Evolutionary conservation across 345 rosid species (phyloP), one percentile per base, ranked within the genome.

Genomic region (Boechera retrofracta): DNA sequence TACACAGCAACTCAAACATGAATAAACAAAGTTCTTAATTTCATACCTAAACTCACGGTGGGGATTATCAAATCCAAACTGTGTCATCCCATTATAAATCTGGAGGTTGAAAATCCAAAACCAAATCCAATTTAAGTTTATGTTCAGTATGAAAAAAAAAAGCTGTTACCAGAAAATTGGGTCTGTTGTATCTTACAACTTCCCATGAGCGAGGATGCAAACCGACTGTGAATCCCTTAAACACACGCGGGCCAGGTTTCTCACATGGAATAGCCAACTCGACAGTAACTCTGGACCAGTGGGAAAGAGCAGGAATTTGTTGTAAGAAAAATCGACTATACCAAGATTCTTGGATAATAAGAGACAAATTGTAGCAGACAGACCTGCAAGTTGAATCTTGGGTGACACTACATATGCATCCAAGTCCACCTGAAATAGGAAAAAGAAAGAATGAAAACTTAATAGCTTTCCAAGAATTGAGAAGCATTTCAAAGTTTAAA

Each of bases 151-250:
- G 10, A 7, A 52, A 64, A 21, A 21, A 21, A 62, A 15, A 64
- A 35, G 18, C 33, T 38, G 33, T 9, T 16, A 36, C 10, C 51
- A 82, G 51, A 18, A 71, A 38, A 28, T n/a, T 64, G 64, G 31
- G 8, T 35, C 4, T 73, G 35, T 3, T 5, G 0, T 41, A 87
- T 59, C 98, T 81, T 86, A 94, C 98, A 77, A 95, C 82, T 85
- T 95, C 99, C 92, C 92, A 89, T 31, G 99, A 89, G 69, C 91
- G 86, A 29, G 97, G 97, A 89, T 92, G 96, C 79, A 95, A 88
- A 69, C 99, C 99, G 78, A 92, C 89, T 0, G 98, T 92, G 82
- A 95, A 95, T 75, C 97, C 98, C 67, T 90, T 59, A 60, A 95
- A 92, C 66, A 92, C 86, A 8, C 87, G 89, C 1, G 86, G 89